phyloP scores from a whole-genome alignment of 805 yeast genomes.

The Lachancea dasiensis region DNA sequence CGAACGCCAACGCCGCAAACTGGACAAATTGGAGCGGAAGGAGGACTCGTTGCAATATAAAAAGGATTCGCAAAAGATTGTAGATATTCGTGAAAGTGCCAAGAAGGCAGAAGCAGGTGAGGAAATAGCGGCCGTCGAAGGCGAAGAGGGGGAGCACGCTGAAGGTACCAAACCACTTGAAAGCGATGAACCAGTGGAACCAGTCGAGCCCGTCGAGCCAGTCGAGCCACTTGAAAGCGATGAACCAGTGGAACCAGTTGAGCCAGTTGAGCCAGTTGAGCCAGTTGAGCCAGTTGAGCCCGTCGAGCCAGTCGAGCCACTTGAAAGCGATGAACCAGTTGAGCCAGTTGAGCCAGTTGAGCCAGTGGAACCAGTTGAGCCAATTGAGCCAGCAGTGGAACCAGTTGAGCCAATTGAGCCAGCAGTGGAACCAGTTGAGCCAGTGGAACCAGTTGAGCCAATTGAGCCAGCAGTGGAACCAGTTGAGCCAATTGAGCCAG shows the following conservation, averaged over 20 bases:
- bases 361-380: conserved; percentile 2
- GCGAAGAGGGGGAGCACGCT: conserved; percentile 1
- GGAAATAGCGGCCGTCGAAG: conserved; percentile 5
- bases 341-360: conserved; percentile 1
- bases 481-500: not conserved
- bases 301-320: not conserved
- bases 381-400: not conserved
- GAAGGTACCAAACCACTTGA: too few relatives aligned
- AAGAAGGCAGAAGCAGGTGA: conserved; percentile 4
- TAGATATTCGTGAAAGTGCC: conserved; percentile 7
- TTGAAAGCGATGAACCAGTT: not conserved
- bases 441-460: not conserved
- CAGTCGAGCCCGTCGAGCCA: conserved; percentile 1
- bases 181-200: too few relatives aligned
- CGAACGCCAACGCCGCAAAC: conserved; percentile 19
- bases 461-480: not conserved
- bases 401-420: not conserved
- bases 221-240: not conserved
- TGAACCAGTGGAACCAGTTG: not conserved
- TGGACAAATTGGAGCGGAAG: conserved; percentile 19
- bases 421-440: conserved; percentile 2
- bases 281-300: too few relatives aligned
- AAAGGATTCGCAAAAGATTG: conserved; percentile 22
- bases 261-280: too few relatives aligned
- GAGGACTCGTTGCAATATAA: conserved; percentile 21